These are phyloP conservation scores for Malbranchea cinnamomea DNA, from an alignment of 2,329 filamentous ascomycete species.

Conservation along the genomic window DNA sequence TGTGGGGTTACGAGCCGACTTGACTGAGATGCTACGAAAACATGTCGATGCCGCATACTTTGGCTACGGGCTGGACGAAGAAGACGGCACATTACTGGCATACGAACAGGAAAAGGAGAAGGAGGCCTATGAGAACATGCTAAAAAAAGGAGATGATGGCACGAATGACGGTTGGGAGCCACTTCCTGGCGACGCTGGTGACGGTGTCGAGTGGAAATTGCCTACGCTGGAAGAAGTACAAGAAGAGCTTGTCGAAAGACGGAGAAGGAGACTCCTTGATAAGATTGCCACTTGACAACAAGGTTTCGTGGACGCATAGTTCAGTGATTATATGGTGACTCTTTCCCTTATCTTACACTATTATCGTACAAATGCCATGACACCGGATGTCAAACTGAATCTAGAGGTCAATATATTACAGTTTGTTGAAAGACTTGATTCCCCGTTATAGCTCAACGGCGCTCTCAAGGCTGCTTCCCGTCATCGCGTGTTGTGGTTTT, in stretches of 20 bases:
- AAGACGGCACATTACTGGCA: conserved; percentile 63
- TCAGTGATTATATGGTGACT: conserved; percentile 1
- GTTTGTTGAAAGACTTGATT: too few species aligned
- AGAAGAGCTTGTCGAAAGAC: conserved; percentile 74
- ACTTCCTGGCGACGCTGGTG: conserved; percentile 72
- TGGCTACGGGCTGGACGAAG: conserved; percentile 84
- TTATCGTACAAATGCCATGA: too few species aligned
- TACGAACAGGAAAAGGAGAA: conserved; percentile 77
- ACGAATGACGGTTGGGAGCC: conserved; percentile 62
- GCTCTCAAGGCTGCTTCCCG: too few species aligned
- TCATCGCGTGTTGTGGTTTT: too few species aligned
- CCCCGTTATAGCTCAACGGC: too few species aligned
- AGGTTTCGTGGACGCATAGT: neutral
- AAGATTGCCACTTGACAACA: conserved; percentile 45
- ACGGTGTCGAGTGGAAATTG: conserved; percentile 67
- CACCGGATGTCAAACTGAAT: too few species aligned
- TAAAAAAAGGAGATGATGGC: conserved; percentile 41
- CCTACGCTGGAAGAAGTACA: conserved; percentile 88
- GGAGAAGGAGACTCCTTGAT: conserved; percentile 69
- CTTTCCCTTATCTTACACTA: too few species aligned
- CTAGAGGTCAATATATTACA: too few species aligned
- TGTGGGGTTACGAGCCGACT: conserved; percentile 27
- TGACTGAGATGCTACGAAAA: conserved; percentile 35
- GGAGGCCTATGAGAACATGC: conserved; percentile 58
- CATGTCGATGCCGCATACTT: conserved; percentile 91